Base-by-base conservation (phyloP, 768 basidiomycete species). In the Trametopsis cervina region DNA sequence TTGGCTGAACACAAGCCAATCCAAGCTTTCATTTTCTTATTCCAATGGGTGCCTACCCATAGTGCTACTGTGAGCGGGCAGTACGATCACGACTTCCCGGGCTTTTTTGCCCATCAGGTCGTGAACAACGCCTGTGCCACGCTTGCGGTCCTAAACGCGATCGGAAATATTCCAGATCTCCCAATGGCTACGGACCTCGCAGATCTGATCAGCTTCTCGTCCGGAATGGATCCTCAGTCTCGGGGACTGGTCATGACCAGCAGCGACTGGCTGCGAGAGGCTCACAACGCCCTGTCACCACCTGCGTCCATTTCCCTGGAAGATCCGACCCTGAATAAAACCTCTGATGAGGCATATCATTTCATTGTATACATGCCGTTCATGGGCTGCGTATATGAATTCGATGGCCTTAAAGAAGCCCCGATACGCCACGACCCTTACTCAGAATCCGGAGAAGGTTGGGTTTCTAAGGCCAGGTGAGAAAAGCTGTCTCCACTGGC, bases 121-220 rank as follows among this genome's bases (percentile, higher is more conserved):
- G 90, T 96, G 56, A 92, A 94, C 67, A 99, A 98, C 57, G 91
- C 93, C 3, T 99, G 95, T 58, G 95, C 91, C 13, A 95, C 93
- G n/a, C 70, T 96, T 25, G 94, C 93, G 4, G 90, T 95, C 26
- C 69, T 96, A 50, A 96, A 97, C 60, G 90, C 89, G 23, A 75
- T 95, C 18, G 87, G 85, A 50, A 92, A 90, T 63, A 83, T 90
- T 44, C 78, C 80, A 2, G 73, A 73, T 2, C 69, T 89, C 6
- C 65, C 72, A 40, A 73, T 73, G 53, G 86, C 88, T 6, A 60
- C 77, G 4, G 83, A 88, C 57, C 74, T 96, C 11, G 69, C 73
- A 20, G 84, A 92, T 38, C 67, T 96, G 38, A 67, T 84, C 54
- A 77, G 70, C 39, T 97, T 97, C 60, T 84, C 88, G 1, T 66